Evolutionary conservation across 352 stramenopile genomes (phyloP).

Genomic region (Globisporangium solare): DNA sequence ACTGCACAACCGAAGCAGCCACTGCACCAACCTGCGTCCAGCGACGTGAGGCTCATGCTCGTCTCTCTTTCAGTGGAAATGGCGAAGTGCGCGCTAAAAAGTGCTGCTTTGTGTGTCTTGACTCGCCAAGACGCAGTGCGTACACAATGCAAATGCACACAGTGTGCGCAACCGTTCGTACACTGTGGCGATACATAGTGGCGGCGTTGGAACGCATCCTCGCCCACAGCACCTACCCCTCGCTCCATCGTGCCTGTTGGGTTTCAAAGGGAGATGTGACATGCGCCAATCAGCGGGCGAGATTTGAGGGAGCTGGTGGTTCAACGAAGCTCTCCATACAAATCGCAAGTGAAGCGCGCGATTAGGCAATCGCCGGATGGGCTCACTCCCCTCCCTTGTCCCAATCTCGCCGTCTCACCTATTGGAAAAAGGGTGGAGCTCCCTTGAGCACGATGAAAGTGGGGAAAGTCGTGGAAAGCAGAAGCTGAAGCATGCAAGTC

Average conservation of each 20-base stretch:
- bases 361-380: neutral
- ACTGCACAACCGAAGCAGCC: neutral
- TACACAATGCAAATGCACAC: no score
- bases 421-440: neutral
- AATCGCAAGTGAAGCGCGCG: neutral
- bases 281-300: neutral
- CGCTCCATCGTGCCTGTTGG: neutral
- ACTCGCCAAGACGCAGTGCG: no score
- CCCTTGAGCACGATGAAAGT: no score
- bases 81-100: neutral
- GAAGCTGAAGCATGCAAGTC: no score
- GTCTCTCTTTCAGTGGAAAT: no score
- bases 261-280: neutral
- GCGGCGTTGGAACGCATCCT: neutral
- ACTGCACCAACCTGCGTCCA: neutral
- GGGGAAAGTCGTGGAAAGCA: no score
- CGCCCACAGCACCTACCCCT: neutral
- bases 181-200: neutral
- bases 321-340: neutral
- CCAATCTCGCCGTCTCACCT: no score
- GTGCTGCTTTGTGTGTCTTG: no score
- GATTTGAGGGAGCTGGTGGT: neutral
- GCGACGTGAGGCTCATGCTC: constrained; percentile 2
- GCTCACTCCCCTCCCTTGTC: no score
- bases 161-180: neutral